Evolutionary conservation across 805 yeast genomes (phyloP), one percentile per base, ranked within the genome.

Genomic region (Saccharomycopsis fermentans): DNA sequence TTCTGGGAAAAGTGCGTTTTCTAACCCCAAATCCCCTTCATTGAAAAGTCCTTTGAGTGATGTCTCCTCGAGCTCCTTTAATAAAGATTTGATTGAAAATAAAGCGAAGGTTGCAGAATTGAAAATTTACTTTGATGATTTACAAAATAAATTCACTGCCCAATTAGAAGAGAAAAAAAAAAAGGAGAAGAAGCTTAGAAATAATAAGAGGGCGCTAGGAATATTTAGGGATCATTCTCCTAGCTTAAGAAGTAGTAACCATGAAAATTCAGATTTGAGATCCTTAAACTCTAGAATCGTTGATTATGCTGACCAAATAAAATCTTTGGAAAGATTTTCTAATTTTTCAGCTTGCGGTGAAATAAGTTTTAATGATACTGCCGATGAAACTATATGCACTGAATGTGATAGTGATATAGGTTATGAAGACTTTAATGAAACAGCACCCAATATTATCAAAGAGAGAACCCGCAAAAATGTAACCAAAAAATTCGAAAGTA

Each of bases 151-250:
- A 57, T 73, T 88, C 12, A 87, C 96, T 0, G 77, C 78, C 64
- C 97, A 94, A 68, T 91, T 92, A 68, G 95, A 88, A 67, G 77
- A 82, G 63, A 96, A 91, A 67, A 81, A 98, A 66, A 96, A 89
- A 63, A 72, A 76, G 52, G 96, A 92, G 67, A 79, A 89, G 59
- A 74, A 78, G 58, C 82, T 85, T 60, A 48, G 19, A n/a, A 39
- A 36, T 34, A 50, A 40, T 24, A 29, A 34, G 19, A 16, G 35
- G 8, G n/a, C 50, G n/a, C 16, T 43, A 24, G 29, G 24, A 21
- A 14, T 21, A 43, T 43, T 14, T 6, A 24, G 24, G 50, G 29
- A 43, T 12, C 24, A 14, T 21, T 27, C 16, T 9, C 11, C 9
- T 19, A 43, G 19, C 19, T 6, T 4, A 14, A 9, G 6, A 24